phyloP scores from a whole-genome alignment of 345 rosid species.

The Euphorbia peplus region DNA sequence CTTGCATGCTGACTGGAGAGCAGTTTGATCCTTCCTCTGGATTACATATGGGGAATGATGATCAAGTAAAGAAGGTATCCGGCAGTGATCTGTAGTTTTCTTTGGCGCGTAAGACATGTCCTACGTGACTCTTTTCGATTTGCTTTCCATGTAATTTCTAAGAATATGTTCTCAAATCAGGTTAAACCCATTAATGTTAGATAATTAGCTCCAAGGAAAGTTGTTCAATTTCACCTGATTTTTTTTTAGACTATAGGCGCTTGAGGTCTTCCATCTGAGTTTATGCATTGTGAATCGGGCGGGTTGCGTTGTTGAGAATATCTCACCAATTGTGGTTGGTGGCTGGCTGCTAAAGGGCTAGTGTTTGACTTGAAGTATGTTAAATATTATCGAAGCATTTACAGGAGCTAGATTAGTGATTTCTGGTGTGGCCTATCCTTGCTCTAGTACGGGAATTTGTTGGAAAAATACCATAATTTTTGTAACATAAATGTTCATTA shows the following conservation, averaged over 20 bases:
- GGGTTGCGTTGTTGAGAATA: background rate
- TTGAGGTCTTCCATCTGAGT: background rate
- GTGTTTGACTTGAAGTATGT: no score
- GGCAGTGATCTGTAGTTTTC: slow-evolving; percentile 38
- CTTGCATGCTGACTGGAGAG: slow-evolving; percentile 41
- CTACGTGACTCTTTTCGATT: slow-evolving; percentile 3
- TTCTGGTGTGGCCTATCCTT: background rate
- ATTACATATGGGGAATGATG: slow-evolving; percentile 39
- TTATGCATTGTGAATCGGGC: slow-evolving; percentile 9
- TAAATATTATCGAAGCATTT: no score
- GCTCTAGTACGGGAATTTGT: background rate
- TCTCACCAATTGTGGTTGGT: no score
- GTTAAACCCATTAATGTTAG: slow-evolving; percentile 26
- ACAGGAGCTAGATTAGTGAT: no score
- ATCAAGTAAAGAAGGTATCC: slow-evolving; percentile 50
- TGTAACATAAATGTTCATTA: background rate
- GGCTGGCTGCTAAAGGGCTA: no score
- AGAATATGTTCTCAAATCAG: slow-evolving; percentile 23
- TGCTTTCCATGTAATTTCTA: slow-evolving; percentile 22
- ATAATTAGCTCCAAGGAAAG: slow-evolving; percentile 26
- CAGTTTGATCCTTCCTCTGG: slow-evolving; percentile 54
- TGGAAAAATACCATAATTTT: no score
- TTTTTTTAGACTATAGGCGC: slow-evolving; percentile 14
- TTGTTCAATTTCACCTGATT: slow-evolving; percentile 16
- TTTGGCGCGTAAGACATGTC: slow-evolving; percentile 1